Percentiles rank a stretch among this genome's conserved stretches.
Conservation (phyloP, 495 filamentous ascomycete species). For the Annulohypoxylon maeteangense region DNA sequence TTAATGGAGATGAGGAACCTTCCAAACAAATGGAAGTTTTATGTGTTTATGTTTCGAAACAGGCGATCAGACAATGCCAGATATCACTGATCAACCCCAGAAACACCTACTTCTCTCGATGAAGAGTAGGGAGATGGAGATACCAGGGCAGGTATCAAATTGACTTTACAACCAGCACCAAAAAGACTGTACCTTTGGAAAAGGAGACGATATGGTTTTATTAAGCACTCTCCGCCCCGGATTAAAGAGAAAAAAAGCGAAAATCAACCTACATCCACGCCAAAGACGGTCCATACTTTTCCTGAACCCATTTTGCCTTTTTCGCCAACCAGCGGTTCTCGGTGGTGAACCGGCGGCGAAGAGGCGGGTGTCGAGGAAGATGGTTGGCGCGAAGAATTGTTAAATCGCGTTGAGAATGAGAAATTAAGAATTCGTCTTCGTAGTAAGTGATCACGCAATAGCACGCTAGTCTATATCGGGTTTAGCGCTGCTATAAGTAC, state of each 20-base stretch:
- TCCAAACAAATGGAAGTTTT: constrained; percentile 14
- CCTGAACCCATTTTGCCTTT: constrained; percentile 31
- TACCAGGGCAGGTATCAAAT: constrained; percentile 19
- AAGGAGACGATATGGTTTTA: constrained; percentile 24
- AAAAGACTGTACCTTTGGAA: neutral
- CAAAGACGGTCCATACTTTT: constrained; percentile 41
- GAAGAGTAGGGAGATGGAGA: constrained; percentile 6
- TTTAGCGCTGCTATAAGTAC: constrained; percentile 26
- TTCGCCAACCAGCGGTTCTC: constrained; percentile 39
- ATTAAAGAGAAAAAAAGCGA: constrained; percentile 19
- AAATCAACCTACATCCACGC: constrained; percentile 41
- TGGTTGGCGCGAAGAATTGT: constrained; percentile 27
- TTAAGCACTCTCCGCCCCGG: constrained; percentile 8
- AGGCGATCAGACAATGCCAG: constrained; percentile 18
- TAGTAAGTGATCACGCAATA: constrained; percentile 42
- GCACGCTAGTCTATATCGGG: constrained; percentile 7
- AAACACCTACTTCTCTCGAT: neutral
- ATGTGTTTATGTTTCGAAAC: constrained; percentile 8
- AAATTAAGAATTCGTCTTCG: constrained; percentile 41
- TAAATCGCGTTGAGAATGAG: constrained; percentile 35
- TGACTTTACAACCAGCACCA: constrained; percentile 25
- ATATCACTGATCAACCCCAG: constrained; percentile 1
- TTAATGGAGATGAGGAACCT: constrained; percentile 12
- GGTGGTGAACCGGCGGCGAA: constrained; percentile 39
- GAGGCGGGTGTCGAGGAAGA: constrained; percentile 37